Conservation (phyloP, 2,329 filamentous ascomycete genomes). For the Trichoderma endophyticum region DNA sequence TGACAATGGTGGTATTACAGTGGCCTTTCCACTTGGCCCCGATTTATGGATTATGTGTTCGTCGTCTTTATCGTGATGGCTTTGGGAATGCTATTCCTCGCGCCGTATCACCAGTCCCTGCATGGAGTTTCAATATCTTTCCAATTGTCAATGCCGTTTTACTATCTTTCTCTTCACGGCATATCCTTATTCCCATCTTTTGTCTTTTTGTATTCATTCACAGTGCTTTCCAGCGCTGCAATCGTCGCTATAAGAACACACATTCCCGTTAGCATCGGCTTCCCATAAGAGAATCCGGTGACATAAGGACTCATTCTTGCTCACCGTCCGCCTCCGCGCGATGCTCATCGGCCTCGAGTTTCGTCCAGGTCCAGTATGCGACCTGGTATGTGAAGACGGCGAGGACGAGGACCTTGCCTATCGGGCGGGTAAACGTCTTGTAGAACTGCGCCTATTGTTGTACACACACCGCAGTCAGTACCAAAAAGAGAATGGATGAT, state of each 20-base stretch:
- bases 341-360: slow-evolving; percentile 69
- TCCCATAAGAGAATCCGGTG: not conserved
- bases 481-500: not conserved
- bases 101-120: not conserved
- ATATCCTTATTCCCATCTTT: not conserved
- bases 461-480: not conserved
- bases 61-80: not conserved
- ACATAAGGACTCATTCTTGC: slow-evolving; percentile 20
- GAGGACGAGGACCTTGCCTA: slow-evolving; percentile 70
- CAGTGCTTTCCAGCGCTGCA: slow-evolving; percentile 14
- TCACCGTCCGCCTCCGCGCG: slow-evolving; percentile 57
- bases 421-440: slow-evolving; percentile 68
- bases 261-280: not conserved
- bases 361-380: slow-evolving; percentile 71
- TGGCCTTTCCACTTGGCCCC: not conserved
- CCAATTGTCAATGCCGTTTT: not conserved
- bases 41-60: not conserved
- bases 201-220: slow-evolving; percentile 12
- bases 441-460: slow-evolving; percentile 62
- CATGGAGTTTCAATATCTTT: not conserved
- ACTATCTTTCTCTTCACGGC: not conserved
- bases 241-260: slow-evolving; percentile 13
- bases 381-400: slow-evolving; percentile 77
- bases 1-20: not conserved
- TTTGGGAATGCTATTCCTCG: not conserved